phyloP scores from a whole-genome alignment of 306 rosid species.

The Senna tora region DNA sequence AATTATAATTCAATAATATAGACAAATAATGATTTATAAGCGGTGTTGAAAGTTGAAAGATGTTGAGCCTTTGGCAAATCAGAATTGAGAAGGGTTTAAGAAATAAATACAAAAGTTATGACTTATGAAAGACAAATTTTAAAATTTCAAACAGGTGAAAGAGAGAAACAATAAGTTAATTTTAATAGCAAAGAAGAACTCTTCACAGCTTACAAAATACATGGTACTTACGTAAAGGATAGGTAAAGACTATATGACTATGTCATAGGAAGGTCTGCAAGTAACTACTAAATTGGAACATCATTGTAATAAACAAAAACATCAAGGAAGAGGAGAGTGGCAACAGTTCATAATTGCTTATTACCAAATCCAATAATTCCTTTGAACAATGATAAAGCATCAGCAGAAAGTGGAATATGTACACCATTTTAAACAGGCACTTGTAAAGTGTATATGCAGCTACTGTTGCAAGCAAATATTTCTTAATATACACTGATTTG shows the following conservation, averaged over 20 bases:
- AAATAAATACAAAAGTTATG: no score
- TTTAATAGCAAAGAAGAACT: not conserved
- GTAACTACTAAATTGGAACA: not conserved
- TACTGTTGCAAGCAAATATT: no score
- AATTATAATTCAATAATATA: no score
- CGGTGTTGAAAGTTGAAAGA: no score
- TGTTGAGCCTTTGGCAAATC: no score
- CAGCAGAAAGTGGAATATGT: not conserved
- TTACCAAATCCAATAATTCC: not conserved
- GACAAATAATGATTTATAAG: no score
- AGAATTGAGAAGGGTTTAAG: no score
- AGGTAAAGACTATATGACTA: not conserved
- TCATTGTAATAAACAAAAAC: not conserved
- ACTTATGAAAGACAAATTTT: no score
- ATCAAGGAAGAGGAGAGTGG: not conserved
- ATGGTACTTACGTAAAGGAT: not conserved
- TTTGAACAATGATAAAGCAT: not conserved
- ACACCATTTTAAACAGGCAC: not conserved
- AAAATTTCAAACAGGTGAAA: not conserved
- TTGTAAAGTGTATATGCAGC: not conserved
- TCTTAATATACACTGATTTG: no score
- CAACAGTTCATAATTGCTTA: not conserved
- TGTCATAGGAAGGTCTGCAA: not conserved
- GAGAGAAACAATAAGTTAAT: not conserved
- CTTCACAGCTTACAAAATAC: not conserved